phyloP scores from a whole-genome alignment of 768 basidiomycete species.

The Russula sp. region DNA sequence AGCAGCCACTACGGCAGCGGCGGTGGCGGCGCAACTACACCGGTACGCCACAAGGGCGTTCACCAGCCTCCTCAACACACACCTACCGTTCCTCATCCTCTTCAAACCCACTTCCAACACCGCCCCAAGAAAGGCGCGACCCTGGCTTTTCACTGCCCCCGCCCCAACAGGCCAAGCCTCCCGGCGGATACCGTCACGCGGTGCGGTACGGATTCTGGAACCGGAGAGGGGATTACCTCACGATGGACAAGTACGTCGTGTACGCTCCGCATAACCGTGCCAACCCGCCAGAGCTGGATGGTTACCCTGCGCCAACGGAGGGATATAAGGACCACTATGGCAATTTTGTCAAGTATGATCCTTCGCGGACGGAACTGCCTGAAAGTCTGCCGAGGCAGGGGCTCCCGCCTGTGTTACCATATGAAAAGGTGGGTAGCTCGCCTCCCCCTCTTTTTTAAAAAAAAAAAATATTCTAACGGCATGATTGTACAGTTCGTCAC shows the following conservation, averaged over 20 bases:
- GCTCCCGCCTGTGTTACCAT: slow-evolving; percentile 51
- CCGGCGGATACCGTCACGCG: slow-evolving; percentile 34
- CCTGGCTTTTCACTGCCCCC: slow-evolving; percentile 33
- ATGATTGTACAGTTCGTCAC: slow-evolving; percentile 22
- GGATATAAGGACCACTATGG: slow-evolving; percentile 59
- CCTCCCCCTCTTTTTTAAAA: background rate
- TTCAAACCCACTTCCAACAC: slow-evolving; percentile 25
- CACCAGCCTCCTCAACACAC: slow-evolving; percentile 24
- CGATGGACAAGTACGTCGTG: slow-evolving; percentile 53
- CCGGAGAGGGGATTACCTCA: slow-evolving; percentile 69
- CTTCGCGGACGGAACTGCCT: slow-evolving; percentile 53
- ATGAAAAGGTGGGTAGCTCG: slow-evolving; percentile 46
- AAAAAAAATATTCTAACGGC: no score
- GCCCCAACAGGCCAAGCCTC: slow-evolving; percentile 35
- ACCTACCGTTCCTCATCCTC: slow-evolving; percentile 24
- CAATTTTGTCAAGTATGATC: slow-evolving; percentile 41
- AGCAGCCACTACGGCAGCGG: slow-evolving; percentile 10
- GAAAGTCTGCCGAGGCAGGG: slow-evolving; percentile 61
- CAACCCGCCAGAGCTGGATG: slow-evolving; percentile 59
- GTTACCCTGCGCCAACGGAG: slow-evolving; percentile 54
- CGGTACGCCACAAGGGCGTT: slow-evolving; percentile 27
- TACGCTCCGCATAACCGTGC: slow-evolving; percentile 56
- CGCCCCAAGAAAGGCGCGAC: slow-evolving; percentile 20
- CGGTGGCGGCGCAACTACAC: background rate
- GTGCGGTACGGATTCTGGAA: slow-evolving; percentile 69